Base-by-base conservation (phyloP, 257 asterid species). In the Solanum neorickii region DNA sequence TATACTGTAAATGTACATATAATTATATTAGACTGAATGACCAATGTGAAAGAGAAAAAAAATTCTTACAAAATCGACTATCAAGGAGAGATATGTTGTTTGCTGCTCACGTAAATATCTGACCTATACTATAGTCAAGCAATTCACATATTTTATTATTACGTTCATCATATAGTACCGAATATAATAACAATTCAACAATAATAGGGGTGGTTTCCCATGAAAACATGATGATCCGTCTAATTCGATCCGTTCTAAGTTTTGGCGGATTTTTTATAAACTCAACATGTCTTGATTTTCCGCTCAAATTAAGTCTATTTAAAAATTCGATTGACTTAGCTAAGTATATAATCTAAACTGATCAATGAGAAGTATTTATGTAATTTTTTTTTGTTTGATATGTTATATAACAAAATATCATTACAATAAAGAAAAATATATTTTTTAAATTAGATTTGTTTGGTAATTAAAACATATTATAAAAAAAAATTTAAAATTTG, bases 401-500 rank as follows among this genome's bases (percentile, higher is more conserved):
- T 56, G 10, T 18, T 56, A 56, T 56, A 56, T 56, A 7, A 18
- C 1, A 0, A 56, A 7, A 56, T 20, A 20, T 56, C 1, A 0
- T 20, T 20, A 56, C 65, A 56, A 56, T 56, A 20, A 56, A 56
- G 25, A 56, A 56, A 18, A 2, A 56, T 7, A 18, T 18, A 0
- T 18, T 56, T 56, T 1, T 20, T 18, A 18, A 56, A 56, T 56
- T 56, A 20, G 65, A 18, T 56, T 56, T 56, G 65, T 56, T 20
- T 56, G 23, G 65, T 56, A 7, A 56, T 3, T 56, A 56, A 56
- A 56, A 3, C 65, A 56, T 18, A 56, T 56, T 7, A 3, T 18
- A 0, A 5, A 52, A 18, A 6, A 18, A 6, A 56, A 49, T 0
- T 0, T 18, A 0, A 56, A 49, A 2, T 1, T 56, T 56, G 5